A percentile compares a stretch with the other conserved stretches of the same genome.
Conservation (phyloP, 2,329 filamentous ascomycete genomes). For the Lachnellula arida region DNA sequence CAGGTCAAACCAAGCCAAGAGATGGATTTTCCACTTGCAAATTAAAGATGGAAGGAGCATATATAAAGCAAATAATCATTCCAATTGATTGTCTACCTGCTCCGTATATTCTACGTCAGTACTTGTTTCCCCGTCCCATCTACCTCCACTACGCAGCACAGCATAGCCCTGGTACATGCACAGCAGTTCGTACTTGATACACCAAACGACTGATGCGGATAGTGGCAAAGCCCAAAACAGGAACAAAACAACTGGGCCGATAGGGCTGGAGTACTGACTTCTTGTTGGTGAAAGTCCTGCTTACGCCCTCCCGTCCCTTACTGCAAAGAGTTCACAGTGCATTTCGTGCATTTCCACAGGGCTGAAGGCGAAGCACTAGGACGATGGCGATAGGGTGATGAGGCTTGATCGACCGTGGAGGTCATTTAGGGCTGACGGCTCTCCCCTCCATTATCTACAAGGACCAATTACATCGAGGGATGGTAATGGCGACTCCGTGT, state of each 20-base stretch:
- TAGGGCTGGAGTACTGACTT: background rate
- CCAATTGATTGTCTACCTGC: background rate
- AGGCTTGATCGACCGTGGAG: background rate
- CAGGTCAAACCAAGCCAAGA: background rate
- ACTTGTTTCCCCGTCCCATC: background rate
- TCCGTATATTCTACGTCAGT: too few relatives aligned
- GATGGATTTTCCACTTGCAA: background rate
- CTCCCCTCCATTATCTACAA: background rate
- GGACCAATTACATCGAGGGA: background rate
- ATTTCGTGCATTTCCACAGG: background rate
- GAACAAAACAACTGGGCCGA: background rate
- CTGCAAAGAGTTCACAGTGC: background rate
- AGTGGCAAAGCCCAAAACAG: background rate
- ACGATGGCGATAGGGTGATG: background rate
- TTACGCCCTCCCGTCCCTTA: background rate
- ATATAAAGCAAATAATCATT: background rate
- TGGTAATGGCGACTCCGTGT: background rate
- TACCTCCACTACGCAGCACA: background rate
- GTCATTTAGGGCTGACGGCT: slow-evolving; percentile 17
- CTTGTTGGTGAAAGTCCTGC: background rate
- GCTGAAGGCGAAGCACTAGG: slow-evolving; percentile 1
- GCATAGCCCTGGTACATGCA: slow-evolving; percentile 1
- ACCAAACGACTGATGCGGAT: background rate
- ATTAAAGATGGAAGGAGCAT: background rate
- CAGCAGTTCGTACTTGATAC: background rate